phyloP scores from a whole-genome alignment of 2,329 filamentous ascomycete species.

The Huntiella moniliformis region DNA sequence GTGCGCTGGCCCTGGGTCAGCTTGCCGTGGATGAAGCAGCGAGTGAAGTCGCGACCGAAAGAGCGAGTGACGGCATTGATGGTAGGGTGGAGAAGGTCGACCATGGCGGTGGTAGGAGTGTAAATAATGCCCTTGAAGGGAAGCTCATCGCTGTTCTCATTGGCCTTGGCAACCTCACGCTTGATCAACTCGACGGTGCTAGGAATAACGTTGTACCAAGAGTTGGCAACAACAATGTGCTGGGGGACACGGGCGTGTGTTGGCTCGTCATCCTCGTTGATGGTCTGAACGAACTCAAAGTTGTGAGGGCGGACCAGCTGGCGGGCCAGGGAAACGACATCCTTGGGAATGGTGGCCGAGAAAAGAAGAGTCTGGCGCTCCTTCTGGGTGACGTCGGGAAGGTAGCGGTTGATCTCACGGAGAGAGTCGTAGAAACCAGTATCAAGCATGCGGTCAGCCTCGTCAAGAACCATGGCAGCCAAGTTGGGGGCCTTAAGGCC shows the following conservation, averaged over 20 bases:
- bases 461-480: slow-evolving; percentile 84
- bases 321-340: slow-evolving; percentile 65
- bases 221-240: slow-evolving; percentile 44
- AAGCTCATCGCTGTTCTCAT: slow-evolving; percentile 19
- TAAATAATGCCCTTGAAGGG: slow-evolving; percentile 97
- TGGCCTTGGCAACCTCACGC: slow-evolving; percentile 31
- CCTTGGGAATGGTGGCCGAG: slow-evolving; percentile 74
- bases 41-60: slow-evolving; percentile 20
- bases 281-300: slow-evolving; percentile 84
- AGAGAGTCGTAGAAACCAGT: slow-evolving; percentile 63
- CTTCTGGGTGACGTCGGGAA: slow-evolving; percentile 45
- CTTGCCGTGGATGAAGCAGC: slow-evolving; percentile 57
- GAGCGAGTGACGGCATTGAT: slow-evolving; percentile 37
- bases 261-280: slow-evolving; percentile 59
- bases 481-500: slow-evolving; percentile 59
- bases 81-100: slow-evolving; percentile 23
- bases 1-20: slow-evolving; percentile 55
- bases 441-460: slow-evolving; percentile 96
- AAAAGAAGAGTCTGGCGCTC: slow-evolving; percentile 84
- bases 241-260: slow-evolving; percentile 79
- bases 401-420: slow-evolving; percentile 34
- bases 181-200: slow-evolving; percentile 57
- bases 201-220: slow-evolving; percentile 61
- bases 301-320: slow-evolving; percentile 56
- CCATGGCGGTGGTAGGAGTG: slow-evolving; percentile 60